Base-by-base conservation (phyloP, 495 filamentous ascomycete species). In the Lophiostoma macrostomum region DNA sequence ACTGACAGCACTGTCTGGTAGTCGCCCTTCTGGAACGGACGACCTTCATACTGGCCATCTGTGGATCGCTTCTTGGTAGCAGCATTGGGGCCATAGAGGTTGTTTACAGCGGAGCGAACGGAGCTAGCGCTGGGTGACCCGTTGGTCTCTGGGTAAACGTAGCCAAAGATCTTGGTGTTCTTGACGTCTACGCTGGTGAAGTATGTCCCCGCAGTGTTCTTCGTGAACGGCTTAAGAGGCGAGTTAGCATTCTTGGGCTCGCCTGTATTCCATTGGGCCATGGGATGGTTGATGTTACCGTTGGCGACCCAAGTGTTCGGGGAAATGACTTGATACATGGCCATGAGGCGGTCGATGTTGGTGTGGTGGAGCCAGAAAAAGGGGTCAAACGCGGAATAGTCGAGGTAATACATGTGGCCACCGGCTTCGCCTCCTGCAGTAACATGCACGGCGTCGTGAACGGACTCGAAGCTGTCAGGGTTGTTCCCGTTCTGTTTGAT, bases 301-400 rank as follows among this genome's bases (percentile, higher is more conserved):
- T 38, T 53, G 25, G 37, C 39, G 25, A 64, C 50, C 18, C 43
- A 64, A 1, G 51, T 60, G 52, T 60, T 53, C 18, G 56, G 60
- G 8, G 58, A 30, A 19, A 59, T 10, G 20, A 42, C 32, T 32
- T 60, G 61, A 41, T 56, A 56, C 50, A 64, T 60, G 41, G 61
- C 56, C n/a, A 60, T 31, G 1, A 52, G 46, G 22, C 61, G 61
- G 47, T 64, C 61, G 35, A 64, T 53, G 35, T 64, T 64, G 52
- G 30, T 47, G 50, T 64, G 61, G 44, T 64, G 61, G 29, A 64
- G 50, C 61, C 61, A 64, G 61, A 64, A 64, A 29, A 53, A 24
- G 13, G 61, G 61, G 27, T 64, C 61, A 31, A 64, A 64, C 11
- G 61, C 45, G 13, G 61, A 54, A 36, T 39, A 43, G 30, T 60